phyloP scores from a whole-genome alignment of 257 asterid species.

The Ballota nigra region DNA sequence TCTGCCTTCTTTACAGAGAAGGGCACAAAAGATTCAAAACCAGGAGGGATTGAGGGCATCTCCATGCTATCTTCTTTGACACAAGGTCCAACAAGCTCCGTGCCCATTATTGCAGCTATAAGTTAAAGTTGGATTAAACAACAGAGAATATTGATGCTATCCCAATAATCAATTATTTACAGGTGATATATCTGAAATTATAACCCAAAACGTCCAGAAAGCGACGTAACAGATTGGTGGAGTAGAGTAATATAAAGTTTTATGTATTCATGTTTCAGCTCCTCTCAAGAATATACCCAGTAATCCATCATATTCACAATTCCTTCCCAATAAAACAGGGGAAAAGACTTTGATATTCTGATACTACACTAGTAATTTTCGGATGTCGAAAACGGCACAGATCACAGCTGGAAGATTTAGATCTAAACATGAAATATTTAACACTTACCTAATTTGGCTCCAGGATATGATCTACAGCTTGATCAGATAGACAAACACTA shows the following conservation, averaged over 20 bases:
- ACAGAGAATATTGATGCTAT: background rate
- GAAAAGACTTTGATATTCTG: background rate
- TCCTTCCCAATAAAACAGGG: background rate
- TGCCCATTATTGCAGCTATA: conserved; percentile 62
- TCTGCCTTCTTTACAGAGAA: conserved; percentile 60
- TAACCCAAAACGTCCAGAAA: background rate
- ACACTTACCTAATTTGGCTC: conserved; percentile 22
- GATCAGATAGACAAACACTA: conserved; percentile 27
- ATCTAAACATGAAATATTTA: background rate
- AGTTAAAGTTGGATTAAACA: conserved; percentile 11
- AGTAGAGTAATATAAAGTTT: background rate
- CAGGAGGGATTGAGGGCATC: conserved; percentile 78
- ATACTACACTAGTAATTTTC: background rate
- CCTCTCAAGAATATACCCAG: background rate
- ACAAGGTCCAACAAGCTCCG: conserved; percentile 66
- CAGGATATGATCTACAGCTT: conserved; percentile 16
- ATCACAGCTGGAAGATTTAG: conserved; percentile 6
- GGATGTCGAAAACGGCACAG: background rate
- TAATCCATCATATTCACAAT: conserved; percentile 14
- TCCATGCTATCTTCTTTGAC: conserved; percentile 77
- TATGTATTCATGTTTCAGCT: background rate
- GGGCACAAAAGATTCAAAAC: conserved; percentile 84
- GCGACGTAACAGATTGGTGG: background rate
- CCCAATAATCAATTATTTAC: background rate
- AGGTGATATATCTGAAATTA: conserved; percentile 10